Conservation (phyloP, 2,329 filamentous ascomycete genomes). For the Alternaria consortialis region DNA sequence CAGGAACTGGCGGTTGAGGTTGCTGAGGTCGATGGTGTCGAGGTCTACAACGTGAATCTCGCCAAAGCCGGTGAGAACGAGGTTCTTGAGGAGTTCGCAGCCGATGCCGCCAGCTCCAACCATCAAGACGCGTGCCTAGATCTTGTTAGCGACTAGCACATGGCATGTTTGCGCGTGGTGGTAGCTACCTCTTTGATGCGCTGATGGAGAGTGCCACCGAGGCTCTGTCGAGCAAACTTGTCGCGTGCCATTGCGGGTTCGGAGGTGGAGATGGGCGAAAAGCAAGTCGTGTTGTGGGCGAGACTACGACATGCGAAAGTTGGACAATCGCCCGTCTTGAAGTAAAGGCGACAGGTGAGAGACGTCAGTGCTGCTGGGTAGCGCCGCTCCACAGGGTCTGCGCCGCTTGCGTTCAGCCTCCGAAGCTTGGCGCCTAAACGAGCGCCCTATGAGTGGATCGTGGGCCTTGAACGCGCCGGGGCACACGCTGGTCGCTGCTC, state of each 20-base stretch:
- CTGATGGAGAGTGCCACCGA: conserved; percentile 67
- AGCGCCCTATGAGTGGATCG: conserved; percentile 27
- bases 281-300: conserved; percentile 16
- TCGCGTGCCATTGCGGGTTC: conserved; percentile 57
- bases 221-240: conserved; percentile 66
- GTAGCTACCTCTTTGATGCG: conserved; percentile 71
- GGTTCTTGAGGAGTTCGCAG: conserved; percentile 96
- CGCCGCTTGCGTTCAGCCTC: conserved; percentile 33
- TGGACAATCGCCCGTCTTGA: conserved; percentile 16
- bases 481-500: conserved; percentile 7
- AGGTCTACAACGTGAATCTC: conserved; percentile 96
- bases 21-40: conserved; percentile 97
- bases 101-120: conserved; percentile 97
- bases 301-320: conserved; percentile 30
- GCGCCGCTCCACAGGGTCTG: conserved; percentile 26
- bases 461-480: conserved; percentile 6
- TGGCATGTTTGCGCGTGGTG: conserved; percentile 7
- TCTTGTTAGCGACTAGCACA: conserved; percentile 32
- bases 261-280: conserved; percentile 11
- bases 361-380: conserved; percentile 34
- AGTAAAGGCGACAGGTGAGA: conserved; percentile 30
- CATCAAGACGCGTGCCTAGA: conserved; percentile 85
- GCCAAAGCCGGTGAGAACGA: conserved; percentile 89
- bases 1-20: conserved; percentile 96
- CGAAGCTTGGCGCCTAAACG: conserved; percentile 35